Base-by-base conservation (phyloP, 331 rosid genomes). In the Pyrus hybrid region DNA sequence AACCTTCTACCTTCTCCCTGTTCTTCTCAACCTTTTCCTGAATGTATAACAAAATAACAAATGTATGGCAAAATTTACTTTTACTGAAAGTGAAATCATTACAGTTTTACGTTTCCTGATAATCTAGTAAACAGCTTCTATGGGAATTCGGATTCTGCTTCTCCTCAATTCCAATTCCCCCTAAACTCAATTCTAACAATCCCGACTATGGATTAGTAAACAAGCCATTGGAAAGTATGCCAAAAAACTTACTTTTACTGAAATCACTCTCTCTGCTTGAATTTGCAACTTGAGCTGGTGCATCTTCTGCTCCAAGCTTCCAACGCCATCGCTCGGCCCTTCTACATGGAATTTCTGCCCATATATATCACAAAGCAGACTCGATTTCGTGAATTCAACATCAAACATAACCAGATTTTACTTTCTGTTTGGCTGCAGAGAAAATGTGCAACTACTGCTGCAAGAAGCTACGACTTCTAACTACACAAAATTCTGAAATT, bases 11-110 rank as follows among this genome's bases (percentile, higher is more conserved):
- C 79, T 77, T 87, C 88, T 85, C 71, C 73, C 83, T 89, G 85
- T 94, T 94, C 78, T 43, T 80, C 81, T 86, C 84, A 72, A 94
- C 45, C 65, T 88, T 94, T 80, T 85, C 96, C 97, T 93, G 81
- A 66, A 61, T 72, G 83, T 49, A 67, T 76, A 68, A 73, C 65
- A 75, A 43, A 60, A 14, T 73, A 49, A 21, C 22, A 28, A 43
- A 43, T 43, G 49, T 43, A 43, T 63, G 20, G n/a, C 13, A 56
- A 58, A 56, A 77, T 82, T 81, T 85, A 93, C 98, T 77, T 80
- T 84, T 33, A 92, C 68, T 9, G 78, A 82, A 71, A 70, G 49
- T 43, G 49, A 43, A 43, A 43, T 43, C 49, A 12, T 43, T 43
- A 43, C 49, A 43, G 49, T 43, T 43, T 43, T 1, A 43, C 49